Evolutionary conservation across 176 grass and related monocot genomes (phyloP).

Genomic region (Rhynchospora tenuis): DNA sequence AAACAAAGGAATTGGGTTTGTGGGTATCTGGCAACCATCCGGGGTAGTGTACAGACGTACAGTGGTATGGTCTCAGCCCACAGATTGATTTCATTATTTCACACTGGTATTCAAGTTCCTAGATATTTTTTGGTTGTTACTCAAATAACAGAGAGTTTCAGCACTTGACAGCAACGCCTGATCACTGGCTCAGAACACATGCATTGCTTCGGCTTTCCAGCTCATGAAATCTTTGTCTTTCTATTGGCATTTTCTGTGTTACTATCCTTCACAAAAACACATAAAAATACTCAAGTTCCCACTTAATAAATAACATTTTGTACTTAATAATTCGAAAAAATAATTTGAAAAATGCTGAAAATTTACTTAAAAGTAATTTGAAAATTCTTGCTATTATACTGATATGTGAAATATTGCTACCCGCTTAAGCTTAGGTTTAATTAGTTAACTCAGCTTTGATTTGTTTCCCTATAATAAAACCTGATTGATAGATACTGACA

Average conservation of each 20-base stretch:
- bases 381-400: too few species aligned
- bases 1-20: neutral
- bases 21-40: neutral
- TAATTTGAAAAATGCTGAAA: too few species aligned
- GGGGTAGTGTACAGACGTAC: neutral
- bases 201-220: neutral
- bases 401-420: too few species aligned
- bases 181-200: neutral
- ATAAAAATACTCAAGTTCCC: too few species aligned
- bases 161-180: neutral
- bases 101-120: neutral
- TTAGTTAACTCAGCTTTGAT: too few species aligned
- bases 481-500: too few species aligned
- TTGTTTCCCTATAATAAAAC: too few species aligned
- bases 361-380: too few species aligned
- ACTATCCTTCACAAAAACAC: too few species aligned
- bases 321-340: too few species aligned
- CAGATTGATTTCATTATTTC: neutral
- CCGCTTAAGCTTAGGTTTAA: too few species aligned
- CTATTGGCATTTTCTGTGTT: neutral
- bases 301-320: too few species aligned
- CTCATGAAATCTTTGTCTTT: neutral
- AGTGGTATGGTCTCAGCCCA: neutral
- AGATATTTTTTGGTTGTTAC: neutral
- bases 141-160: neutral